Evolutionary conservation across 1,284 basidiomycete genomes (phyloP), one percentile per base, ranked within the genome.

Genomic region (Pterula multifida): DNA sequence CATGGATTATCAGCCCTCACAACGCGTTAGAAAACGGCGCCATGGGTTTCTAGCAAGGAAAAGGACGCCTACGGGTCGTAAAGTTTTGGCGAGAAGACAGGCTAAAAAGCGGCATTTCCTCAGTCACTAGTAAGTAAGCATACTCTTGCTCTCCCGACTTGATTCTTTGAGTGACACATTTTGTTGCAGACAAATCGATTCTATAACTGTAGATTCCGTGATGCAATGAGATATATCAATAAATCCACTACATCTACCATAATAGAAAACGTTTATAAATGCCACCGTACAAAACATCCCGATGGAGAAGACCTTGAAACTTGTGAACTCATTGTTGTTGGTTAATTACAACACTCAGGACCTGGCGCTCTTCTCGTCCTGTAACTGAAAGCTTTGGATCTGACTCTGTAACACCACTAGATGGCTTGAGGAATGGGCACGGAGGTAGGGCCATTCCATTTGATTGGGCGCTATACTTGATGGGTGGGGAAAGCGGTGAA

Each of bases 401-500:
- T n/a, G 13, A 22, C 3, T 24, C 39, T 17, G 39, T 17, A 42
- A 6, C 19, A 9, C 19, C 17, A 19, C 39, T 42, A 4, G 39
- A 35, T 24, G 49, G 19, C 22, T 19, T 42, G 17, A 28, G 23
- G 24, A 26, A 22, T 21, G 36, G 45, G n/a, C 28, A 51, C 21
- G 48, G 48, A 3, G 52, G 45, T 11, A 42, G 19, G 9, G 39
- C 17, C 21, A n/a, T 9, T 35, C 9, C 4, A 17, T 42, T 42
- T 17, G 39, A n/a, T 9, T 42, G 39, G 39, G 4, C 19, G 39
- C 9, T 42, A 42, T 42, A 42, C 39, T 42, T 42, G 39, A 42
- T 42, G 6, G 76, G 72, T 19, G 78, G 79, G 2, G 79, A 80
- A 28, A 81, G 65, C 2, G 78, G 78, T 1, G 73, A 72, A 23